Conservation (phyloP, 805 yeast genomes). For the Teunomyces stri region DNA sequence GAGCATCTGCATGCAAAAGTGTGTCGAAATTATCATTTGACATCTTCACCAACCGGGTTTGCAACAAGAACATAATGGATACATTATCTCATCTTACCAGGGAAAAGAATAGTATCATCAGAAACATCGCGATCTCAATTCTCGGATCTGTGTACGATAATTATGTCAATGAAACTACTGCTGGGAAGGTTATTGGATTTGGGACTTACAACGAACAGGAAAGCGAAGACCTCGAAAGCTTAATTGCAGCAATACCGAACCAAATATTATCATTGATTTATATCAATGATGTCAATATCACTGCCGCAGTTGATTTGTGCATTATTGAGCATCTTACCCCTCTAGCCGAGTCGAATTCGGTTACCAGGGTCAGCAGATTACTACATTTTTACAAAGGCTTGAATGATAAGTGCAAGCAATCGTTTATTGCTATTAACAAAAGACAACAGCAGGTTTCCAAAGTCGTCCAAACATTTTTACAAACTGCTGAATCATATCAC, state of each 20-base stretch:
- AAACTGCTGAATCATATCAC: constrained; percentile 44
- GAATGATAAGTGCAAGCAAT: constrained; percentile 55
- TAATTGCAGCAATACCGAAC: constrained; percentile 58
- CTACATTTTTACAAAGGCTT: constrained; percentile 48
- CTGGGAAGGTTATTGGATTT: constrained; percentile 24
- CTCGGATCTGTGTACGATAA: constrained; percentile 56
- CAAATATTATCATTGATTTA: constrained; percentile 63
- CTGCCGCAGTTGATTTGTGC: constrained; percentile 59
- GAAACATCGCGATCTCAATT: constrained; percentile 56
- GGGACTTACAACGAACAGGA: constrained; percentile 25
- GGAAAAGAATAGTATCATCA: constrained; percentile 65
- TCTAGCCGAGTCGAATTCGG: constrained; percentile 40
- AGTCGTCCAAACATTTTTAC: constrained; percentile 49
- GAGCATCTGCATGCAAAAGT: constrained; percentile 57
- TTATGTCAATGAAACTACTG: constrained; percentile 26
- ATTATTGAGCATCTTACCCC: constrained; percentile 65
- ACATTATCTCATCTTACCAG: constrained; percentile 64
- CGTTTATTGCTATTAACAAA: constrained; percentile 66
- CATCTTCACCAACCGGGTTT: constrained; percentile 47
- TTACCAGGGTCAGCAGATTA: constrained; percentile 52
- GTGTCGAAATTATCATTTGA: constrained; percentile 47
- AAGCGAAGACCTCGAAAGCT: constrained; percentile 23
- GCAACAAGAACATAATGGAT: constrained; percentile 45
- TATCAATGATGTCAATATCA: constrained; percentile 68
- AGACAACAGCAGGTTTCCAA: constrained; percentile 63